These are phyloP conservation scores for Xanthoconium separans DNA, from an alignment of 1,284 basidiomycete genomes.

Conservation along the genomic window DNA sequence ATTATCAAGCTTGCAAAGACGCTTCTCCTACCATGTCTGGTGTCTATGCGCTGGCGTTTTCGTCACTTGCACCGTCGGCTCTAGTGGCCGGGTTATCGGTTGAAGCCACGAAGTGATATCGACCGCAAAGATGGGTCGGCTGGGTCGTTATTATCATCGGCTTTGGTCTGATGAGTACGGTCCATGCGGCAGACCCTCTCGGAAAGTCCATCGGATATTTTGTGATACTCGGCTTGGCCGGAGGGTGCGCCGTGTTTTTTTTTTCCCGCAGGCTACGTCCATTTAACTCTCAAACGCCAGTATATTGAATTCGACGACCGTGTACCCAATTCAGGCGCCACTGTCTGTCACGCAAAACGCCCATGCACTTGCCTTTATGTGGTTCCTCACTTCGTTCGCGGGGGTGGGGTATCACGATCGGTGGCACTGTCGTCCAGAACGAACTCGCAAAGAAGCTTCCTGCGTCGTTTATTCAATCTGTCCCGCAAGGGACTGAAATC, in stretches of 20 bases:
- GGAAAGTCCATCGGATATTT: not conserved
- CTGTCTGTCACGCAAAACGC: not conserved
- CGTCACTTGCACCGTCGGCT: not conserved
- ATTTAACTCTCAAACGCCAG: not conserved
- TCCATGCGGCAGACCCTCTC: not conserved
- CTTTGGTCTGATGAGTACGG: not conserved
- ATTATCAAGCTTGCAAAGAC: not conserved
- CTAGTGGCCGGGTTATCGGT: not conserved
- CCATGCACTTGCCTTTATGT: not conserved
- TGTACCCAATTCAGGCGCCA: not conserved
- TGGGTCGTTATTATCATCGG: not conserved
- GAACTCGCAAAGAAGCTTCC: not conserved
- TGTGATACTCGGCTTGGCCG: not conserved
- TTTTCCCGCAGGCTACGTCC: not conserved
- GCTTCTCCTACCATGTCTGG: not conserved
- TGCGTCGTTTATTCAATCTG: not conserved
- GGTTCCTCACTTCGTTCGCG: not conserved
- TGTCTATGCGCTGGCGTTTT: not conserved
- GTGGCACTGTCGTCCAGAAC: not conserved
- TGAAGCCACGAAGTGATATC: not conserved
- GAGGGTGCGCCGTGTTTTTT: not conserved
- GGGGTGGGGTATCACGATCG: not conserved
- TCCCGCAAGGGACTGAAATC: not conserved
- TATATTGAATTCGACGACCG: not conserved
- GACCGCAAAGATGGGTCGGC: not conserved